These are phyloP conservation scores for Castanea crenata DNA, from an alignment of 306 rosid genomes.

Conservation along the genomic window DNA sequence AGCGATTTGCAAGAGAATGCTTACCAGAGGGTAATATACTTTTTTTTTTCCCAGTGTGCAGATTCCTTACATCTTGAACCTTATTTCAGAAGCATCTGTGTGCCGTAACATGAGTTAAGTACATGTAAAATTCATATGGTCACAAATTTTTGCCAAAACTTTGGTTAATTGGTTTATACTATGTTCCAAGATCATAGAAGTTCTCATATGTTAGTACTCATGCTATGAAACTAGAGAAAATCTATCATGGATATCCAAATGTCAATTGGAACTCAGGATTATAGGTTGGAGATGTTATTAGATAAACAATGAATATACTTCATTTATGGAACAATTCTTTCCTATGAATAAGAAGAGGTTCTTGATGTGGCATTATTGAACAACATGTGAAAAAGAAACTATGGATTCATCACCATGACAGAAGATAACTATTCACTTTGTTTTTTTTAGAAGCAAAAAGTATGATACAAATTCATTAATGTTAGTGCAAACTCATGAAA, in stretches of 20 bases:
- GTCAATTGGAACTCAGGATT: neutral
- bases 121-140: neutral
- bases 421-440: no score
- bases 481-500: no score
- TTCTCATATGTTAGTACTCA: neutral
- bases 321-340: no score
- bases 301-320: neutral
- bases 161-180: neutral
- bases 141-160: neutral
- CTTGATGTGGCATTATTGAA: no score
- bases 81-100: neutral
- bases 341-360: no score
- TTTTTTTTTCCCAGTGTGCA: neutral
- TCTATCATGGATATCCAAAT: neutral
- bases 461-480: no score
- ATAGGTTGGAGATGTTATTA: neutral
- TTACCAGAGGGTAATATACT: slow-evolving; percentile 3
- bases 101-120: neutral
- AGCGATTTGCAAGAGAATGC: slow-evolving; percentile 9
- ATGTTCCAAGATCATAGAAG: neutral
- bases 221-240: neutral
- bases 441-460: no score
- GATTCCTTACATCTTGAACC: neutral
- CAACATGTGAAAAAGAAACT: no score
- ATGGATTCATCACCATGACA: no score